Evolutionary conservation across 2,329 filamentous ascomycete species (phyloP).

Genomic region (Epichloe bromicola): DNA sequence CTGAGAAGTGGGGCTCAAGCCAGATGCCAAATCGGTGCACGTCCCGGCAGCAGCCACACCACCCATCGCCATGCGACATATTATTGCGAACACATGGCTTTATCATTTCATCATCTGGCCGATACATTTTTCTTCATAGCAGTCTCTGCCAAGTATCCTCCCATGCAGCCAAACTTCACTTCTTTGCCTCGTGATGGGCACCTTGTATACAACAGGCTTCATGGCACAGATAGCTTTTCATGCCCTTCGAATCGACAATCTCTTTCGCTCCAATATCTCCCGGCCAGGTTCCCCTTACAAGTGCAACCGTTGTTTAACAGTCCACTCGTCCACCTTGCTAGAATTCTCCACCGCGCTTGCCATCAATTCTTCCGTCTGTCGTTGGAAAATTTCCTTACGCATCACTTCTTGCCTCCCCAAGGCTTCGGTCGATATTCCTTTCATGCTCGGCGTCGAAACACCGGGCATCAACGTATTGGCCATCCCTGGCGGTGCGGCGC

Average conservation of each 20-base stretch:
- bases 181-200: too few species aligned
- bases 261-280: not conserved
- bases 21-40: too few species aligned
- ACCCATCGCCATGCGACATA: too few species aligned
- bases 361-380: conserved; percentile 8
- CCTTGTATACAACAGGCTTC: too few species aligned
- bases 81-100: too few species aligned
- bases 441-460: not conserved
- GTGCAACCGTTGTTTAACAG: conserved; percentile 7
- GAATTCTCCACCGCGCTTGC: conserved; percentile 7
- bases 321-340: conserved; percentile 8
- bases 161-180: too few species aligned
- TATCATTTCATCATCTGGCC: too few species aligned
- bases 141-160: too few species aligned
- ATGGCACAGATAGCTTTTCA: too few species aligned
- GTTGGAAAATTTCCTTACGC: conserved; percentile 4
- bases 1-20: not conserved
- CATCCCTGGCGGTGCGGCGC: not conserved
- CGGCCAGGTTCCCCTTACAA: not conserved
- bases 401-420: conserved; percentile 4
- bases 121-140: too few species aligned
- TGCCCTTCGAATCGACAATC: not conserved
- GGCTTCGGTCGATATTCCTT: not conserved
- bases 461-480: not conserved
- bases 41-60: too few species aligned